Evolutionary conservation across 2,329 filamentous ascomycete species (phyloP).

Genomic region (Penicillium crustosum): DNA sequence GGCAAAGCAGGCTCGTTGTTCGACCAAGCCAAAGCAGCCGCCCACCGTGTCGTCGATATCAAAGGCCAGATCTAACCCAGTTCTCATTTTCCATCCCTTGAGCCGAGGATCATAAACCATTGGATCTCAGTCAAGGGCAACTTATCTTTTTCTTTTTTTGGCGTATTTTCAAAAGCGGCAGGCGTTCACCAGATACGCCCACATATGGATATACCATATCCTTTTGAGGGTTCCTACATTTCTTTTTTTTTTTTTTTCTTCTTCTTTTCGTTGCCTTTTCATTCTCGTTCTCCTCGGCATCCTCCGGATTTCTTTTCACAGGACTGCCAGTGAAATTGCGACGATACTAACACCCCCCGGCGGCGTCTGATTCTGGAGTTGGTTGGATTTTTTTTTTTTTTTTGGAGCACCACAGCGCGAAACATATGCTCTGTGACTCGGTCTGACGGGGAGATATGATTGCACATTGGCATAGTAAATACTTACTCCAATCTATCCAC

Average conservation of each 20-base stretch:
- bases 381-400: not conserved
- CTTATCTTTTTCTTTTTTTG: not conserved
- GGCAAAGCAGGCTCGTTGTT: constrained; percentile 72
- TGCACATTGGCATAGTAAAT: constrained; percentile 1
- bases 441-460: not conserved
- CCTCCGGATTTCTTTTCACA: not conserved
- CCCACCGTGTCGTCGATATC: constrained; percentile 89
- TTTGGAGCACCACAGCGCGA: not conserved
- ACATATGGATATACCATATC: not conserved
- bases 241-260: not conserved
- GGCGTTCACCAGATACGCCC: not conserved
- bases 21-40: constrained; percentile 68
- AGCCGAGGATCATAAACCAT: not conserved
- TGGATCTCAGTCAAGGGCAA: not conserved
- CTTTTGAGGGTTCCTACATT: not conserved
- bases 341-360: constrained; percentile 21
- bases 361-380: constrained; percentile 10
- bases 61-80: constrained; percentile 77
- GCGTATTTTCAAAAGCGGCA: constrained; percentile 8
- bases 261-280: not conserved
- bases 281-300: not conserved
- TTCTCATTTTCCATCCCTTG: constrained; percentile 1
- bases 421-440: not conserved
- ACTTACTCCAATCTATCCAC: constrained; percentile 2
- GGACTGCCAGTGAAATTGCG: not conserved